Conservation (phyloP, 306 rosid genomes). For the Styphnolobium japonicum region DNA sequence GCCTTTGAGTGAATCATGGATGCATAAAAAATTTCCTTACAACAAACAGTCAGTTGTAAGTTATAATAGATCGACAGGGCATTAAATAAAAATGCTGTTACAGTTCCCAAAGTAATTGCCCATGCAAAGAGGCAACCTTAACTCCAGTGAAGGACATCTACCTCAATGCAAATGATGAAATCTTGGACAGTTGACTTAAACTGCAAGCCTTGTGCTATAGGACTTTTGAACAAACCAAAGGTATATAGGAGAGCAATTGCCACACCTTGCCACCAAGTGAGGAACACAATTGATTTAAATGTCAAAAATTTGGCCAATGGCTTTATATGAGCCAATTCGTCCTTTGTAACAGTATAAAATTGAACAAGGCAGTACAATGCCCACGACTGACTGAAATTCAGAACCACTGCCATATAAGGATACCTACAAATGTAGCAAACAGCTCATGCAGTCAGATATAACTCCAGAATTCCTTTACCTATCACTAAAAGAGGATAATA, state of each 20-base stretch:
- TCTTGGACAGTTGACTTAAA: constrained; percentile 94
- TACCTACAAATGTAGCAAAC: constrained; percentile 64
- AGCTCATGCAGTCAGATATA: constrained; percentile 30
- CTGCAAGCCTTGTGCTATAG: constrained; percentile 89
- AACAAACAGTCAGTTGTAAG: constrained; percentile 16
- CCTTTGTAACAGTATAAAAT: constrained; percentile 87
- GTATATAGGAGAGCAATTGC: constrained; percentile 87
- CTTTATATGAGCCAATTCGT: constrained; percentile 83
- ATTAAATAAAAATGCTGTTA: constrained; percentile 11
- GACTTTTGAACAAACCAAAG: constrained; percentile 86
- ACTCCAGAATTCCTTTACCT: constrained; percentile 16
- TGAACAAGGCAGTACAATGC: constrained; percentile 98
- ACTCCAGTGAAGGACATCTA: constrained; percentile 46
- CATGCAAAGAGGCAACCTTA: constrained; percentile 4
- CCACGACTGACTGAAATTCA: constrained; percentile 98
- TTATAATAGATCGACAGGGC: neutral
- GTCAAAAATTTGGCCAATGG: constrained; percentile 96
- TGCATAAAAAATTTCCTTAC: constrained; percentile 23
- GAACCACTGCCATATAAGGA: constrained; percentile 86
- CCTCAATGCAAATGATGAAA: constrained; percentile 98
- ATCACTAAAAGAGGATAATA: neutral
- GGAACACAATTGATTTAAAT: constrained; percentile 91
- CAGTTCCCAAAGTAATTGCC: constrained; percentile 13
- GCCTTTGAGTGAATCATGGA: constrained; percentile 3
- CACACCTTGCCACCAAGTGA: constrained; percentile 99